Conservation (phyloP, 495 filamentous ascomycete species). For the Cenococcum geophilum region DNA sequence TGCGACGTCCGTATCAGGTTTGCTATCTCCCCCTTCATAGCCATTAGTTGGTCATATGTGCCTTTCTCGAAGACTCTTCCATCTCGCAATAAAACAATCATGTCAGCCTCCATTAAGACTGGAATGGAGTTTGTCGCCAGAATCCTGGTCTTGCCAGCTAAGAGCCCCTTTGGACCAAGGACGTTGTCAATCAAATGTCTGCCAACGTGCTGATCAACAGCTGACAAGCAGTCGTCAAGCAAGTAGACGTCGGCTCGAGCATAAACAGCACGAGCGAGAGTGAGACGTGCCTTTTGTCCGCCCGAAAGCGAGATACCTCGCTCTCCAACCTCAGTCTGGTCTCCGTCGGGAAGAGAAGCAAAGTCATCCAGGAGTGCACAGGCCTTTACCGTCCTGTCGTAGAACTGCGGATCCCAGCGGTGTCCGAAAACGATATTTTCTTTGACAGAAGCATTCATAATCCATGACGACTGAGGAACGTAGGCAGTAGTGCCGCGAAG, state of each 20-base stretch:
- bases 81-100: conserved; percentile 74
- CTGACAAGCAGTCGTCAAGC: conserved; percentile 88
- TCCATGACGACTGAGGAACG: conserved; percentile 87
- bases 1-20: conserved; percentile 75
- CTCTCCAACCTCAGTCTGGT: conserved; percentile 94
- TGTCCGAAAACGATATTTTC: conserved; percentile 98
- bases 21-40: conserved; percentile 86
- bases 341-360: conserved; percentile 85
- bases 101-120: conserved; percentile 80
- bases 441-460: conserved; percentile 94
- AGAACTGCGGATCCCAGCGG: conserved; percentile 90
- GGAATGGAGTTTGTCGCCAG: conserved; percentile 95
- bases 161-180: conserved; percentile 74
- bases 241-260: conserved; percentile 96
- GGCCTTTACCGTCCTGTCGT: conserved; percentile 87
- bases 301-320: conserved; percentile 95
- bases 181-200: conserved; percentile 91
- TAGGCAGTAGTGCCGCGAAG: conserved; percentile 80
- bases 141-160: conserved; percentile 82
- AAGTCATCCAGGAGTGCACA: conserved; percentile 93
- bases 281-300: conserved; percentile 91
- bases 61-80: conserved; percentile 81
- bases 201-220: conserved; percentile 96
- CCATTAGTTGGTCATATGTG: conserved; percentile 81
- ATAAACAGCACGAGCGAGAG: conserved; percentile 93